Evolutionary conservation across 2,329 filamentous ascomycete genomes (phyloP).

Genomic region (Curvularia verruculosa): DNA sequence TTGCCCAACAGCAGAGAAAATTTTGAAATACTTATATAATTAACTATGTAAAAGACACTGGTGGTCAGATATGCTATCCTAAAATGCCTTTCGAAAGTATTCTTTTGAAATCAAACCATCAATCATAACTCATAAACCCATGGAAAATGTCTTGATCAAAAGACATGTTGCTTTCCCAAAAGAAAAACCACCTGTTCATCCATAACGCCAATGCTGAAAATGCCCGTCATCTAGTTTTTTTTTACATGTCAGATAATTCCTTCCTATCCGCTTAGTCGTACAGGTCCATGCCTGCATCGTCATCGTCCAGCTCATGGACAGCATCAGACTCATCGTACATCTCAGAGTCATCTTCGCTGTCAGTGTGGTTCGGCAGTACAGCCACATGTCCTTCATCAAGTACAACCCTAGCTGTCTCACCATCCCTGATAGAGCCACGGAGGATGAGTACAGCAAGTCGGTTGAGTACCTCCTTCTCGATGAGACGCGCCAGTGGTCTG

Average conservation of each 20-base stretch:
- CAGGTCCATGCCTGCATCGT: constrained; percentile 64
- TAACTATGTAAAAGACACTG: constrained; percentile 18
- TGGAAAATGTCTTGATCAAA: constrained; percentile 4
- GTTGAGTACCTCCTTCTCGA: constrained; percentile 97
- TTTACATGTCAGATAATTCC: background rate
- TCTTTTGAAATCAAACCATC: constrained; percentile 9
- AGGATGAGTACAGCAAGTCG: constrained; percentile 89
- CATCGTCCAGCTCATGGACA: constrained; percentile 68
- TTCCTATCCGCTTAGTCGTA: constrained; percentile 62
- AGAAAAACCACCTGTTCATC: constrained; percentile 1
- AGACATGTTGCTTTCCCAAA: background rate
- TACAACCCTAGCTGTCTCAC: constrained; percentile 80
- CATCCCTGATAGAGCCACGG: constrained; percentile 81
- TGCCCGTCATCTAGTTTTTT: background rate
- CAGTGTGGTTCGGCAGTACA: constrained; percentile 82
- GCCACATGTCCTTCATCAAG: constrained; percentile 79
- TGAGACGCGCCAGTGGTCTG: constrained; percentile 82
- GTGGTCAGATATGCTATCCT: background rate
- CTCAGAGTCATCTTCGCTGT: constrained; percentile 70
- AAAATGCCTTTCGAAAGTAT: constrained; percentile 8
- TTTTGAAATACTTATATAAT: constrained; percentile 10
- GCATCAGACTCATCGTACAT: constrained; percentile 79
- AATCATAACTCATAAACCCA: constrained; percentile 13
- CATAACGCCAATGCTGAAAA: constrained; percentile 21
- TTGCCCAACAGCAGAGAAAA: background rate